phyloP scores from a whole-genome alignment of 78 protist species.

The Dictyostelium citrinum region DNA sequence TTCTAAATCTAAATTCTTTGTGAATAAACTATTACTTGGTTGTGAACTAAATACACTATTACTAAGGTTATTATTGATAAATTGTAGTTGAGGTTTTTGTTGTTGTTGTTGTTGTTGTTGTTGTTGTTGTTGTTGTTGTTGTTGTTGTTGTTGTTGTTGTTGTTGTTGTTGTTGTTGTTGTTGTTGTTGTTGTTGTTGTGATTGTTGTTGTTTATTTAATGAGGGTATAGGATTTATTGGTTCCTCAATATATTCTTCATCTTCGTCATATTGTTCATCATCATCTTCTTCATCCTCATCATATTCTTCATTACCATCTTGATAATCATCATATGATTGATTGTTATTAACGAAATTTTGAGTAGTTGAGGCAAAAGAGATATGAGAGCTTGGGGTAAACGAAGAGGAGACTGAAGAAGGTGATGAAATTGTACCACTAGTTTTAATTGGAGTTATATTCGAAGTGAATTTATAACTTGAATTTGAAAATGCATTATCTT shows the following conservation, averaged over 20 bases:
- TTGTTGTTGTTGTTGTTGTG: neutral
- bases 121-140: neutral
- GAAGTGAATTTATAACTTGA: constrained; percentile 15
- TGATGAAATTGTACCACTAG: neutral
- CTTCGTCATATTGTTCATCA: constrained; percentile 4
- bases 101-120: neutral
- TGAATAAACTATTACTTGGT: neutral
- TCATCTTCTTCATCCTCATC: constrained; percentile 1
- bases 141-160: neutral
- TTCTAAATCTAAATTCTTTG: neutral
- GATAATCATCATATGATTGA: neutral
- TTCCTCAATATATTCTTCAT: neutral
- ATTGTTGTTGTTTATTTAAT: neutral
- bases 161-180: neutral
- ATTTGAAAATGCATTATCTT: neutral
- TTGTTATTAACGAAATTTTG: neutral
- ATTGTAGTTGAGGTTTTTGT: too few species aligned
- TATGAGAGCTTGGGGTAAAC: neutral
- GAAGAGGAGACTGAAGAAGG: neutral
- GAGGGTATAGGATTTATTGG: neutral
- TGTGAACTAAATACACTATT: neutral
- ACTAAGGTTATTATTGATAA: neutral
- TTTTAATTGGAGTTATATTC: constrained; percentile 22
- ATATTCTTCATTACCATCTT: neutral
- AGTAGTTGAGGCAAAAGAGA: neutral